Evolutionary conservation across 768 basidiomycete genomes (phyloP).

Genomic region (Lentinula boryana): DNA sequence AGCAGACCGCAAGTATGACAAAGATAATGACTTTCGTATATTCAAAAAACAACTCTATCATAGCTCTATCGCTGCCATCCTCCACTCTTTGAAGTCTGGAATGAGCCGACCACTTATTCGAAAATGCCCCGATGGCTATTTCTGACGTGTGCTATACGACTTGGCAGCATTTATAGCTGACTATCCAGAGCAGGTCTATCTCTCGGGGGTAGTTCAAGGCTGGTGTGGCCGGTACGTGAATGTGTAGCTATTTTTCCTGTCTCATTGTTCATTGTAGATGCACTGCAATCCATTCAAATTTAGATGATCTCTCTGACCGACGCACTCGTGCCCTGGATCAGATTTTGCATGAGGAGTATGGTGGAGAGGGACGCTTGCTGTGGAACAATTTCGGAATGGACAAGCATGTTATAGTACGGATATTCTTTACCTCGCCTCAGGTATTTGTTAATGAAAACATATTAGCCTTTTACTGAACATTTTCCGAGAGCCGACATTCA

Average conservation of each 20-base stretch:
- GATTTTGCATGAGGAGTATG: neutral
- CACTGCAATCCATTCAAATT: neutral
- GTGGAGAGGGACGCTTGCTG: neutral
- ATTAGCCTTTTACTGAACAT: constrained; percentile 12
- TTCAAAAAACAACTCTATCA: constrained; percentile 16
- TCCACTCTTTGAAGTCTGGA: constrained; percentile 12
- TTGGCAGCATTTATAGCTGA: constrained; percentile 22
- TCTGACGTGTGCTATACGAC: constrained; percentile 14
- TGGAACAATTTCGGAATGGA: constrained; percentile 6
- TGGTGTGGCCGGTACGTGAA: constrained; percentile 12
- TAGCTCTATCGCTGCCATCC: constrained; percentile 10
- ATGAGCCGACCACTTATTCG: constrained; percentile 17
- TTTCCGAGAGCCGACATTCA: constrained; percentile 14
- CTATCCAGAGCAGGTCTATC: constrained; percentile 22
- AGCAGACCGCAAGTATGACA: constrained; percentile 7
- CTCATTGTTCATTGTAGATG: neutral
- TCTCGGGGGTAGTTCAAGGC: constrained; percentile 16
- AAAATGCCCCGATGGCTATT: constrained; percentile 22
- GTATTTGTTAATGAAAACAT: too few relatives aligned
- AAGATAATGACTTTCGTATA: constrained; percentile 2
- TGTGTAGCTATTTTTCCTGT: neutral
- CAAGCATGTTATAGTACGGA: neutral
- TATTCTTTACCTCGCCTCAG: too few relatives aligned
- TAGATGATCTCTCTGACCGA: neutral
- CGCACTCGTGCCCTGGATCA: neutral